Percentiles rank a stretch among this genome's conserved stretches.
These are phyloP conservation scores for Colletotrichum endophyticum DNA, from an alignment of 2,329 filamentous ascomycete species.

Conservation along the genomic window DNA sequence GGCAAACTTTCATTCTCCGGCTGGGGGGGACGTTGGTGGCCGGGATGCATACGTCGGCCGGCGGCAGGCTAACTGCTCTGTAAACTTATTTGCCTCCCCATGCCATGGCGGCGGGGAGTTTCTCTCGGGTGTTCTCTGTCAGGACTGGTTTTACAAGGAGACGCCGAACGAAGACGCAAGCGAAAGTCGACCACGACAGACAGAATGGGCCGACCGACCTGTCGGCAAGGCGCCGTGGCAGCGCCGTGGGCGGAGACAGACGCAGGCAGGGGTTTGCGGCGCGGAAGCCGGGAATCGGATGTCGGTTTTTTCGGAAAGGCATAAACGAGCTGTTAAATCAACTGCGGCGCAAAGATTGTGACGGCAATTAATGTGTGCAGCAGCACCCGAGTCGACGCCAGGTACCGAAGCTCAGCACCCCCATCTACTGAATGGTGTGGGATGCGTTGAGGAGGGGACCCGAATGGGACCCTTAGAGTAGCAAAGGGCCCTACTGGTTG, in stretches of 20 bases:
- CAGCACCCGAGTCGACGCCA: neutral
- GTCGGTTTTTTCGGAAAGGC: neutral
- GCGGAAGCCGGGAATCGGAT: conserved; percentile 8
- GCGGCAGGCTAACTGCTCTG: neutral
- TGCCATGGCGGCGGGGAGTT: neutral
- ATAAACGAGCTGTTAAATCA: neutral
- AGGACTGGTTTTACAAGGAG: neutral
- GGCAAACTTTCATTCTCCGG: neutral
- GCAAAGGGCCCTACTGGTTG: neutral
- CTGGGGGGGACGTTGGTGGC: neutral
- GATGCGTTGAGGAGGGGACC: neutral
- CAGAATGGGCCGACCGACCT: neutral
- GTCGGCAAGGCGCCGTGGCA: neutral
- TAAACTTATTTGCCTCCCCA: neutral
- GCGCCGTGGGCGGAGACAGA: neutral
- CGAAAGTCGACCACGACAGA: neutral
- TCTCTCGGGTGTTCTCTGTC: neutral
- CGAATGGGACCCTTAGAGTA: neutral
- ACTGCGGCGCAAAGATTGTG: neutral
- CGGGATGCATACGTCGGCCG: neutral
- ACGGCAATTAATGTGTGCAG: neutral
- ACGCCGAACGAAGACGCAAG: neutral
- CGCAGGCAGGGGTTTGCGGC: neutral
- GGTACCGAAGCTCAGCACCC: neutral
- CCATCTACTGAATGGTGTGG: neutral